Evolutionary conservation across 1,284 basidiomycete genomes (phyloP).

Genomic region (Polyporus tsugae): DNA sequence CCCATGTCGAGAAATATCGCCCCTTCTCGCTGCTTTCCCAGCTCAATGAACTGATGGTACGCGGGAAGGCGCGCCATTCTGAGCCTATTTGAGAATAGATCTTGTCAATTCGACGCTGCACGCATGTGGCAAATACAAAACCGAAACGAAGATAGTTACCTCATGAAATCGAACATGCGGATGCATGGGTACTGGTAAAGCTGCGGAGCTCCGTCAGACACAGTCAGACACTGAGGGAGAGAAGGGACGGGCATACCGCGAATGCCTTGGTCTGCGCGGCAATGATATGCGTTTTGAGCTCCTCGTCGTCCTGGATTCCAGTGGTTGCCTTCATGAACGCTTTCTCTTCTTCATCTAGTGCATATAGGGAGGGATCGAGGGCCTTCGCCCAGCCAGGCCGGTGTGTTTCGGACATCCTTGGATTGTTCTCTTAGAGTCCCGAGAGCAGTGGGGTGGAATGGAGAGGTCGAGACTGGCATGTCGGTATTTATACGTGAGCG

Average conservation of each 20-base stretch:
- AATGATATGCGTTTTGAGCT: slow-evolving; percentile 30
- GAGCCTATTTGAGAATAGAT: slow-evolving; percentile 16
- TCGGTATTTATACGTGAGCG: not conserved
- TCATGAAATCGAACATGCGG: slow-evolving; percentile 30
- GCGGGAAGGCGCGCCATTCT: slow-evolving; percentile 26
- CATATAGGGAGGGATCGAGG: slow-evolving; percentile 23
- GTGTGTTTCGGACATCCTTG: slow-evolving; percentile 20
- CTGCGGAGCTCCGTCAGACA: slow-evolving; percentile 6
- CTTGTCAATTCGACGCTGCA: not conserved
- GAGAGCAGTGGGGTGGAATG: not conserved
- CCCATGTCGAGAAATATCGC: slow-evolving; percentile 55
- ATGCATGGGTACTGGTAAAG: slow-evolving; percentile 31
- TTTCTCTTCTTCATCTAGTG: slow-evolving; percentile 25
- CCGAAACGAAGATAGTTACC: slow-evolving; percentile 9
- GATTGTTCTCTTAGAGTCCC: not conserved
- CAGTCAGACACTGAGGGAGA: not conserved
- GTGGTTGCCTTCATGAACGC: slow-evolving; percentile 31
- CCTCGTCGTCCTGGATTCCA: slow-evolving; percentile 29
- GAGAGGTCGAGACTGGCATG: not conserved
- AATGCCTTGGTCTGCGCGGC: slow-evolving; percentile 29
- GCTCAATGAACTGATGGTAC: slow-evolving; percentile 39
- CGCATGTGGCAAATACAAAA: not conserved
- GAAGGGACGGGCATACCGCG: slow-evolving; percentile 12
- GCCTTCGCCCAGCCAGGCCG: slow-evolving; percentile 19
- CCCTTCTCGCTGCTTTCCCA: slow-evolving; percentile 47